Percentiles rank a stretch among this genome's conserved stretches.
Evolutionary conservation across 768 basidiomycete genomes (phyloP).

Genomic region (Suillus spraguei): DNA sequence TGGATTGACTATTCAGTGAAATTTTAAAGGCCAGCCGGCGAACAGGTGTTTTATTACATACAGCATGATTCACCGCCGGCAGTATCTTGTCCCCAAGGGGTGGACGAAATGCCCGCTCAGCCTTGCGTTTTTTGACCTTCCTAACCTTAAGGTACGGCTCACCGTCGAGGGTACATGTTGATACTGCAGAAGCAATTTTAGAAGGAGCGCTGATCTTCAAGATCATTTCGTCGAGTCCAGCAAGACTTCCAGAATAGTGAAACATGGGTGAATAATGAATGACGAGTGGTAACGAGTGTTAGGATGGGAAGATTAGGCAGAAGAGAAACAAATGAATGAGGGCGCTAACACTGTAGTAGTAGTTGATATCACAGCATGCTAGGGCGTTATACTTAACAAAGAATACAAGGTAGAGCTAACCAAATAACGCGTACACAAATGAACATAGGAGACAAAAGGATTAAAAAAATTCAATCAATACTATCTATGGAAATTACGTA

Average conservation of each 20-base stretch:
- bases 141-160: conserved; percentile 22
- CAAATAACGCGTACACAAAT: conserved; percentile 20
- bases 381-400: not conserved
- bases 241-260: conserved; percentile 44
- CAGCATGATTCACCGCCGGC: conserved; percentile 23
- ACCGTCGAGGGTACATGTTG: conserved; percentile 23
- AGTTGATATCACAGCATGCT: not conserved
- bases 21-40: conserved; percentile 19
- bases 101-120: conserved; percentile 23
- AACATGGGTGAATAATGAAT: conserved; percentile 29
- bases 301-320: conserved; percentile 5
- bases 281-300: conserved; percentile 17
- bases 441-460: conserved; percentile 11
- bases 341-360: conserved; percentile 10
- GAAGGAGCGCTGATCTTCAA: conserved; percentile 34
- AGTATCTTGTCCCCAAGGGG: conserved; percentile 37
- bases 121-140: conserved; percentile 28
- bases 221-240: conserved; percentile 44
- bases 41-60: conserved; percentile 24
- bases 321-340: conserved; percentile 11
- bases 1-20: conserved; percentile 14
- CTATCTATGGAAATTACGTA: not conserved
- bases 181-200: conserved; percentile 32
- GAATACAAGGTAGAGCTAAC: conserved; percentile 10
- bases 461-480: not conserved